Evolutionary conservation across 2,329 filamentous ascomycete genomes (phyloP).

Genomic region (Venturia effusa): DNA sequence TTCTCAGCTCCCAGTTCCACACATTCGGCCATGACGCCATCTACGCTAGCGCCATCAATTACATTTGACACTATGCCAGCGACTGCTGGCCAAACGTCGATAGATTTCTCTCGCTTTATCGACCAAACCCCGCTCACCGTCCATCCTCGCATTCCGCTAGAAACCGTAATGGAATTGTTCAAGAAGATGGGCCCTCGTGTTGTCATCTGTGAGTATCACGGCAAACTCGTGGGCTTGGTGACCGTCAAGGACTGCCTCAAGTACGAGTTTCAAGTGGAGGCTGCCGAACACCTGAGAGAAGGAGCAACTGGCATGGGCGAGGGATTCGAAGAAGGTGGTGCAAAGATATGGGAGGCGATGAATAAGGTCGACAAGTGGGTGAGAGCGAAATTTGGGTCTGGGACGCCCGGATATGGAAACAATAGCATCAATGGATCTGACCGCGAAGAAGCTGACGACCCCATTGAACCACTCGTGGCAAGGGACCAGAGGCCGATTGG

Average conservation of each 20-base stretch:
- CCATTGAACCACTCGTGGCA: neutral
- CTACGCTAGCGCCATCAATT: conserved; percentile 22
- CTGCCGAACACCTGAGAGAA: conserved; percentile 60
- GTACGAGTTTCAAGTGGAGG: conserved; percentile 94
- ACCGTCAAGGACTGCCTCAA: conserved; percentile 96
- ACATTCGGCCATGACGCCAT: conserved; percentile 10
- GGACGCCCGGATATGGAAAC: neutral
- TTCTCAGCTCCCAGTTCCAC: conserved; percentile 43
- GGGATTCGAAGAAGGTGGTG: conserved; percentile 42
- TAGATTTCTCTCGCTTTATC: conserved; percentile 81
- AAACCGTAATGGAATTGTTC: conserved; percentile 98
- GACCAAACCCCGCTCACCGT: conserved; percentile 84
- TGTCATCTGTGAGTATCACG: conserved; percentile 84
- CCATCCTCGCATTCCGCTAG: conserved; percentile 80
- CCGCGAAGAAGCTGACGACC: neutral
- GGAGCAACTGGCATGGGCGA: conserved; percentile 38
- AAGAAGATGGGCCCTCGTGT: conserved; percentile 94
- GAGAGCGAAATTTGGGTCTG: neutral
- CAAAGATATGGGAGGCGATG: conserved; percentile 41
- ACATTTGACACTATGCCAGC: conserved; percentile 51
- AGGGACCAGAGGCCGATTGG: neutral
- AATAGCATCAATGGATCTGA: neutral
- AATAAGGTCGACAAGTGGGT: conserved; percentile 20
- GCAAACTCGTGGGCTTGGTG: conserved; percentile 71
- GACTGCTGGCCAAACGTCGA: conserved; percentile 42